Percentiles rank a stretch among this genome's conserved stretches.
These are phyloP conservation scores for Fraxinus quadrangulata DNA, from an alignment of 257 asterid genomes.

Conservation along the genomic window DNA sequence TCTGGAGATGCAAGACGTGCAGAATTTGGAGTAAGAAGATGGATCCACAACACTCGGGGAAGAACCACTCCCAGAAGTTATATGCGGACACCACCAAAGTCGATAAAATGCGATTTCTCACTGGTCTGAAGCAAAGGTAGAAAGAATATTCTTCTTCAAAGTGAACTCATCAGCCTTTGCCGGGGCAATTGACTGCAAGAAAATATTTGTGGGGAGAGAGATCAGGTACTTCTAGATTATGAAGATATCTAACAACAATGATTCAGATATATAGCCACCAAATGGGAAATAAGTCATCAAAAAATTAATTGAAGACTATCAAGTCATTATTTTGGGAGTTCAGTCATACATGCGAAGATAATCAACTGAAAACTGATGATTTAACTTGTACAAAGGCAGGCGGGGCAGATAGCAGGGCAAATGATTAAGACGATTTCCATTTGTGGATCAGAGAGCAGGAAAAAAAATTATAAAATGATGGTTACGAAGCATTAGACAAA, in stretches of 20 bases:
- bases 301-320: neutral
- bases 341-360: neutral
- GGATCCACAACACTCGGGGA: slow-evolving; percentile 22
- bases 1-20: slow-evolving; percentile 21
- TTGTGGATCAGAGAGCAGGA: neutral
- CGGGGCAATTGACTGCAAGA: slow-evolving; percentile 70
- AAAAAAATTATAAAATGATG: neutral
- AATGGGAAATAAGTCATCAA: neutral
- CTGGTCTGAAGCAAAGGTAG: slow-evolving; percentile 52
- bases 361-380: neutral
- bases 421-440: neutral
- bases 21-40: slow-evolving; percentile 21
- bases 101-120: slow-evolving; percentile 22
- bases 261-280: neutral
- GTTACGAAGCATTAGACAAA: neutral
- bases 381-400: neutral
- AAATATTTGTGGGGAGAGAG: neutral
- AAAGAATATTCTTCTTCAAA: slow-evolving; percentile 82
- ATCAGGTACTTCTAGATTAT: neutral
- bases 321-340: neutral
- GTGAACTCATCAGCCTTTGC: slow-evolving; percentile 82
- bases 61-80: neutral
- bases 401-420: neutral
- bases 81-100: slow-evolving; percentile 13
- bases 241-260: no score